These are phyloP conservation scores for Phytopythium boreale DNA, from an alignment of 352 stramenopile species.

Conservation along the genomic window DNA sequence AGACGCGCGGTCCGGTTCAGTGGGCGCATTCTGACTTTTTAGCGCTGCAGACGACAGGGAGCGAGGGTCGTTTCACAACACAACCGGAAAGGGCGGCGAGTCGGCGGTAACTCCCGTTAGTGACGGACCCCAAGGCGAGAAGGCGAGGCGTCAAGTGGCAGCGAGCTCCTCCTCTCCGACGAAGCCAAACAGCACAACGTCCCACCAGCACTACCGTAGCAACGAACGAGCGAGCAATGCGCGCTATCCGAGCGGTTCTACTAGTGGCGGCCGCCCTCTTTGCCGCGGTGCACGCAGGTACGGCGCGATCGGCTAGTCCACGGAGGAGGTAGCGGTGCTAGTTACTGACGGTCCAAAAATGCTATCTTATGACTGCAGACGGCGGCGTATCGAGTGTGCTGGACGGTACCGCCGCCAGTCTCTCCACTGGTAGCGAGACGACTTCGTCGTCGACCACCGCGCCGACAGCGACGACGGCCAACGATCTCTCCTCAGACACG, in stretches of 20 bases:
- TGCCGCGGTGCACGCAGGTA: not conserved
- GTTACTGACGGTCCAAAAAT: not conserved
- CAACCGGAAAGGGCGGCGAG: not conserved
- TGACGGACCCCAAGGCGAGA: too few relatives aligned
- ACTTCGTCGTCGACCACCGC: not conserved
- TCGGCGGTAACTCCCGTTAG: not conserved
- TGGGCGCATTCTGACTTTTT: constrained; percentile 1
- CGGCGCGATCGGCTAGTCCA: not conserved
- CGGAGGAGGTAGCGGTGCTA: not conserved
- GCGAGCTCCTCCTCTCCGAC: not conserved
- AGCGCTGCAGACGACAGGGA: not conserved
- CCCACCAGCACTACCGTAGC: not conserved
- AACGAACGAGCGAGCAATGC: not conserved
- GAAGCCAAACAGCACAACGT: not conserved
- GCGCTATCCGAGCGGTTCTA: not conserved
- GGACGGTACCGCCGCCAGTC: not conserved
- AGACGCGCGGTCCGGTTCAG: not conserved
- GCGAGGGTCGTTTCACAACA: not conserved
- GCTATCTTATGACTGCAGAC: not conserved
- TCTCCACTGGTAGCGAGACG: not conserved
- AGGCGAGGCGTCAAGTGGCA: too few relatives aligned
- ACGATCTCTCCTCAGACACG: too few relatives aligned
- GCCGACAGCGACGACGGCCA: not conserved
- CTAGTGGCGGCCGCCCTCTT: not conserved
- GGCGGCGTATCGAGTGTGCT: not conserved